Conservation (phyloP, 257 asterid genomes). For the Ilex asprella region DNA sequence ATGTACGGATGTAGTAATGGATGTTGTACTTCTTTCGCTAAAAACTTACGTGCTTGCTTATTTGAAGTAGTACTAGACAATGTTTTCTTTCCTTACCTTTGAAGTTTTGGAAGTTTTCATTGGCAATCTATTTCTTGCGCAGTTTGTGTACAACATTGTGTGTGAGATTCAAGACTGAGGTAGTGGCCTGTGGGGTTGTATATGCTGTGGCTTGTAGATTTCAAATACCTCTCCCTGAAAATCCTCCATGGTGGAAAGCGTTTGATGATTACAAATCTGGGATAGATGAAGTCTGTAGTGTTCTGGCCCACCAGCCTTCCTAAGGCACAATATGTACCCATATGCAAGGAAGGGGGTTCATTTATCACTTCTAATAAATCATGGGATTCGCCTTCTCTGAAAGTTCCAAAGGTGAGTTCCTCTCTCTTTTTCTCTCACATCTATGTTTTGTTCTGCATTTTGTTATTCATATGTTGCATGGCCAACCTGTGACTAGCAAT, state of each 20-base stretch:
- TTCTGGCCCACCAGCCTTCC: slow-evolving; percentile 79
- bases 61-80: too few species aligned
- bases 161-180: slow-evolving; percentile 95
- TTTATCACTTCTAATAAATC: slow-evolving; percentile 65
- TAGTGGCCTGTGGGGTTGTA: slow-evolving; percentile 98
- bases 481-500: neutral
- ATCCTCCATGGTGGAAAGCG: slow-evolving; percentile 99
- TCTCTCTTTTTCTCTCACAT: neutral
- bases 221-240: slow-evolving; percentile 86
- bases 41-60: too few species aligned
- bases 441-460: slow-evolving; percentile 4
- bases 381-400: slow-evolving; percentile 43
- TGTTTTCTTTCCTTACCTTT: neutral
- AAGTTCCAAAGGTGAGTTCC: slow-evolving; percentile 50
- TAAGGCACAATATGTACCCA: slow-evolving; percentile 75
- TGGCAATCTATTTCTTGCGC: slow-evolving; percentile 15
- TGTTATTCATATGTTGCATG: neutral
- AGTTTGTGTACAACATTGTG: slow-evolving; percentile 97
- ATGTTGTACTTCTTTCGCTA: neutral
- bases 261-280: slow-evolving; percentile 94
- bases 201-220: slow-evolving; percentile 94
- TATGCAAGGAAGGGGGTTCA: slow-evolving; percentile 82
- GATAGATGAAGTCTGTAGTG: slow-evolving; percentile 89
- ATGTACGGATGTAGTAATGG: neutral
- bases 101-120: neutral